Percentiles rank a stretch among this genome's conserved stretches.
These are phyloP conservation scores for Ceratonia siliqua DNA, from an alignment of 306 rosid species.

Conservation along the genomic window DNA sequence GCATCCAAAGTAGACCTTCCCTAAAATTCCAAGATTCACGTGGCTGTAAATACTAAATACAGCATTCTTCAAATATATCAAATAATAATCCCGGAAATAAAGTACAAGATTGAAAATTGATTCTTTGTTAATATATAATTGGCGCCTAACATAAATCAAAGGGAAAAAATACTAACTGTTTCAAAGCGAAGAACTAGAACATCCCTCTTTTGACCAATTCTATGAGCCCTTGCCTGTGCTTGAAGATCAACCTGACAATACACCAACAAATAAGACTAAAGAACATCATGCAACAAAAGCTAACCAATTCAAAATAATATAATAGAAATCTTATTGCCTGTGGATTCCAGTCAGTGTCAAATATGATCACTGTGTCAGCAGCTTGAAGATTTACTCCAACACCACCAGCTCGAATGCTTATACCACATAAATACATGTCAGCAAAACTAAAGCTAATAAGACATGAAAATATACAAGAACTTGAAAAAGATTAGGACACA, in stretches of 20 bases:
- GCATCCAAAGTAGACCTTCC: constrained; percentile 3
- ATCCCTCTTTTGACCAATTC: constrained; percentile 98
- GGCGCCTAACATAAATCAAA: constrained; percentile 23
- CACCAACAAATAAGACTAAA: constrained; percentile 32
- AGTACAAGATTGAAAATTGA: background rate
- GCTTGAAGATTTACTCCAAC: constrained; percentile 99
- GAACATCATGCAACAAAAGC: constrained; percentile 28
- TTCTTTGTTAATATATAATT: background rate
- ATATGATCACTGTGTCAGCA: constrained; percentile 96
- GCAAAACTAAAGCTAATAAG: constrained; percentile 25
- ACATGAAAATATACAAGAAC: background rate
- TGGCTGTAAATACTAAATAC: background rate
- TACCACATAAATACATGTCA: constrained; percentile 38
- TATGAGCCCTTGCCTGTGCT: constrained; percentile 99
- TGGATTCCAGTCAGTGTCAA: constrained; percentile 99
- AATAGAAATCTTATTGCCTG: constrained; percentile 59
- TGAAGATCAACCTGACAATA: constrained; percentile 91
- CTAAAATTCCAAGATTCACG: background rate
- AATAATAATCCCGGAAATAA: background rate
- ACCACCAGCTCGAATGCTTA: constrained; percentile 98
- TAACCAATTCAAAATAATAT: constrained; percentile 22
- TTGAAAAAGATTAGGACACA: background rate
- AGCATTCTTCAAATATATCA: constrained; percentile 18
- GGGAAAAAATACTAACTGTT: constrained; percentile 62
- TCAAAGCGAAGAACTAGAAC: constrained; percentile 99